These are phyloP conservation scores for Lycium ferocissimum DNA, from an alignment of 257 asterid species.

Conservation along the genomic window DNA sequence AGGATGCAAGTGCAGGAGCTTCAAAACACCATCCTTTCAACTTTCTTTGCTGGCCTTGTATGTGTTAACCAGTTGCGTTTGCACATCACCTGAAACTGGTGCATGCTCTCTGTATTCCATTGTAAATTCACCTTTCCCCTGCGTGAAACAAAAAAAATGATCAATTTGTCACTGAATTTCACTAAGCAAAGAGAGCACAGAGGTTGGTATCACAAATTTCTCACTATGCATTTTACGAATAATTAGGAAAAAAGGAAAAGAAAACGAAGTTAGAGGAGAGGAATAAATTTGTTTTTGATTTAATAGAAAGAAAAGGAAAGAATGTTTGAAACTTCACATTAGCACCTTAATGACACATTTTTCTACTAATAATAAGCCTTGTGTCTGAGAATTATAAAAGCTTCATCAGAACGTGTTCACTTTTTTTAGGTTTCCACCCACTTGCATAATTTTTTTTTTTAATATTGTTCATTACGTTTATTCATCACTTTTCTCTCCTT, in stretches of 20 bases:
- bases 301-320: not conserved
- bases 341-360: conserved; percentile 4
- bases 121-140: conserved; percentile 99
- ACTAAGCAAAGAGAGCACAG: not conserved
- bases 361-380: not conserved
- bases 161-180: not conserved
- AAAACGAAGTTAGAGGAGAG: not conserved
- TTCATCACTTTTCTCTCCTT: not conserved
- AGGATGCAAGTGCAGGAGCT: conserved; percentile 16
- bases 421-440: not conserved
- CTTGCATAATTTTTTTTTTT: not conserved
- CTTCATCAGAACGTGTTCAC: not conserved
- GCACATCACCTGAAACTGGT: conserved; percentile 85
- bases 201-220: not conserved
- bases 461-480: not conserved
- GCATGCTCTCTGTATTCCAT: conserved; percentile 91
- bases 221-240: not conserved
- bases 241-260: not conserved
- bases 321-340: not conserved
- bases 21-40: conserved; percentile 45
- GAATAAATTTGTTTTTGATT: not conserved
- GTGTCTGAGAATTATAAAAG: not conserved
- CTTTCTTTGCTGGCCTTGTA: conserved; percentile 63
- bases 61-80: conserved; percentile 73
- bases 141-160: conserved; percentile 20